Percentiles rank a stretch among this genome's conserved stretches.
These are phyloP conservation scores for Clonostachys chloroleuca DNA, from an alignment of 2,329 filamentous ascomycete genomes.

Conservation along the genomic window DNA sequence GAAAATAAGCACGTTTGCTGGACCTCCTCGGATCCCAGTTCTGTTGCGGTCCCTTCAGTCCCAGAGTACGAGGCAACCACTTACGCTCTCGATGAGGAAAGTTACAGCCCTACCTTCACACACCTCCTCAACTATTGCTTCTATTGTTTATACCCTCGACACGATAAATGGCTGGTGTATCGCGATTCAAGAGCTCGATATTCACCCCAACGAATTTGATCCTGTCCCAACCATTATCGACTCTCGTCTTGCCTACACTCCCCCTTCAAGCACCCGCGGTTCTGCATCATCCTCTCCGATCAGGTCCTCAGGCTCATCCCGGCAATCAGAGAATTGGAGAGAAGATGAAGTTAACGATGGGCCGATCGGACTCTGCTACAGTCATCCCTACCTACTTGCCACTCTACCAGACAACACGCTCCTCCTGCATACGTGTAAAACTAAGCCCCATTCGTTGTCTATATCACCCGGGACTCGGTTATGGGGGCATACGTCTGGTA, in stretches of 20 bases:
- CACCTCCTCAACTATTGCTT: constrained; percentile 59
- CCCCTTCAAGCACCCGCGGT: constrained; percentile 19
- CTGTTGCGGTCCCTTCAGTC: constrained; percentile 72
- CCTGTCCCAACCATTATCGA: constrained; percentile 19
- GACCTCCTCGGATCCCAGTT: constrained; percentile 13
- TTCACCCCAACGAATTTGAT: constrained; percentile 32
- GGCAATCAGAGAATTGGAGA: not conserved
- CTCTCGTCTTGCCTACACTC: constrained; percentile 28
- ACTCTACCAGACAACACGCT: constrained; percentile 86
- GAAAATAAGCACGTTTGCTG: not conserved
- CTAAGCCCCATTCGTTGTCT: constrained; percentile 59
- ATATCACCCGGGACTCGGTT: constrained; percentile 72
- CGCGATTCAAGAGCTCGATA: constrained; percentile 83
- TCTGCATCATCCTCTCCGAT: constrained; percentile 6
- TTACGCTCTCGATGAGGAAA: constrained; percentile 78
- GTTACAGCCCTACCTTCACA: constrained; percentile 30
- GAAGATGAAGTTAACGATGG: constrained; percentile 23
- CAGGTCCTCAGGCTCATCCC: constrained; percentile 1
- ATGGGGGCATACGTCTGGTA: constrained; percentile 89
- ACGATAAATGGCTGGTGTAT: constrained; percentile 81
- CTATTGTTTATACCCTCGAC: constrained; percentile 81
- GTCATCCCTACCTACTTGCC: constrained; percentile 80
- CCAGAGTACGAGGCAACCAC: constrained; percentile 70
- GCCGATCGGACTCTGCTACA: constrained; percentile 63
- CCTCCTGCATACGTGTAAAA: constrained; percentile 76